Conservation (phyloP, 2,329 filamentous ascomycete species). For the Sarocladium strictum region DNA sequence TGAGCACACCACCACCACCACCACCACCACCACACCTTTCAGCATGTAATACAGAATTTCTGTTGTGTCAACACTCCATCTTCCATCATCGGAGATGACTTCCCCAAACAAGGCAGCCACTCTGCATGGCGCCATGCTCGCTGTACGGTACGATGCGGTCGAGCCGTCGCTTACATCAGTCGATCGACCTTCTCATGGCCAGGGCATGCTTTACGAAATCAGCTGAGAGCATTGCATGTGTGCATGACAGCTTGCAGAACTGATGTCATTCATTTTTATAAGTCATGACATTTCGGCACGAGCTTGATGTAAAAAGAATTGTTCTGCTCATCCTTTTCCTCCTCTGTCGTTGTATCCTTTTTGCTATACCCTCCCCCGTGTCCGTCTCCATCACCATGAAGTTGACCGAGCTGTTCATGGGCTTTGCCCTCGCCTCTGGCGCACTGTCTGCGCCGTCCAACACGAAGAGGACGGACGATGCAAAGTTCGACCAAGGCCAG, state of each 20-base stretch:
- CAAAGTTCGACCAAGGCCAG: constrained; percentile 43
- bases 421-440: constrained; percentile 10
- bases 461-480: constrained; percentile 17
- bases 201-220: too few species aligned
- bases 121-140: not conserved
- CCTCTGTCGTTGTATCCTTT: too few species aligned
- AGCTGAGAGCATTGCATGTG: not conserved
- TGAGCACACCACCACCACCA: too few species aligned
- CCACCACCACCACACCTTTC: too few species aligned
- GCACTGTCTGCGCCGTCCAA: constrained; percentile 16
- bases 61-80: not conserved
- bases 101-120: not conserved
- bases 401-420: constrained; percentile 5
- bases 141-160: too few species aligned
- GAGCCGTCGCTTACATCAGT: too few species aligned
- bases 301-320: not conserved
- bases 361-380: too few species aligned
- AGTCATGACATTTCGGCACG: not conserved
- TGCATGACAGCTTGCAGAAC: not conserved
- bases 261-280: not conserved
- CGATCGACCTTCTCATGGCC: too few species aligned
- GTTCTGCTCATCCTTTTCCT: not conserved
- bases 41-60: too few species aligned
- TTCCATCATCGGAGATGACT: not conserved
- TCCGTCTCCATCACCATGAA: constrained; percentile 12